A percentile compares a stretch with the other conserved stretches of the same genome.
Conservation (phyloP, 768 basidiomycete species). For the Suillus luteus region DNA sequence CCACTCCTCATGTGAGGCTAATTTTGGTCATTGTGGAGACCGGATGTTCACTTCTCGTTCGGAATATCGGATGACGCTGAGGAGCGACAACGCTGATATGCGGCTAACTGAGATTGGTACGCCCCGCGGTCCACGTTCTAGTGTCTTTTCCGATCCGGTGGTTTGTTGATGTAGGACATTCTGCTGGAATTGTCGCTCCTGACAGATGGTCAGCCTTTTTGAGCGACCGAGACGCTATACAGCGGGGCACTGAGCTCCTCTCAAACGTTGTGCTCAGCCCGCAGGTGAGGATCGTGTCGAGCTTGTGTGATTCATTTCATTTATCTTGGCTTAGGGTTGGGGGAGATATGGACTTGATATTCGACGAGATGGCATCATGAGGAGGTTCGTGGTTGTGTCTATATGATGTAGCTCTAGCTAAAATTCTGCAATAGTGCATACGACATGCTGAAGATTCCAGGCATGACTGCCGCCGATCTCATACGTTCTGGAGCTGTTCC, state of each 20-base stretch:
- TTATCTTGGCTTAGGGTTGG: slow-evolving; percentile 39
- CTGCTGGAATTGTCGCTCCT: slow-evolving; percentile 43
- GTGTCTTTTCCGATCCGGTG: neutral
- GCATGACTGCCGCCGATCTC: slow-evolving; percentile 48
- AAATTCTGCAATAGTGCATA: slow-evolving; percentile 56
- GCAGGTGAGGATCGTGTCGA: slow-evolving; percentile 34
- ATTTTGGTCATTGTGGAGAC: slow-evolving; percentile 45
- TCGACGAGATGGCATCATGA: slow-evolving; percentile 42
- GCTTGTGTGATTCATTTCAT: slow-evolving; percentile 3
- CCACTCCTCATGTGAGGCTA: neutral
- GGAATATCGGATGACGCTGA: slow-evolving; percentile 85
- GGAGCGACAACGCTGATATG: slow-evolving; percentile 88
- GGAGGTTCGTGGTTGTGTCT: slow-evolving; percentile 37
- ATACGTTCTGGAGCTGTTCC: slow-evolving; percentile 42
- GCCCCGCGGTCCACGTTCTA: slow-evolving; percentile 6
- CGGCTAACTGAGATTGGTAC: slow-evolving; percentile 77
- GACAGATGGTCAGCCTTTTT: slow-evolving; percentile 45
- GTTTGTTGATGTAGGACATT: slow-evolving; percentile 33
- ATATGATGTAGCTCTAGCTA: slow-evolving; percentile 5
- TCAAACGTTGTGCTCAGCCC: slow-evolving; percentile 40
- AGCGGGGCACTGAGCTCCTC: slow-evolving; percentile 37
- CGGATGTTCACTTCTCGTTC: slow-evolving; percentile 93
- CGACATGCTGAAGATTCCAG: slow-evolving; percentile 66
- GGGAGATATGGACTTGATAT: slow-evolving; percentile 42
- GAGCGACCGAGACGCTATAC: slow-evolving; percentile 36